These are phyloP conservation scores for Hebeloma cylindrosporum DNA, from an alignment of 768 basidiomycete genomes.

Conservation along the genomic window DNA sequence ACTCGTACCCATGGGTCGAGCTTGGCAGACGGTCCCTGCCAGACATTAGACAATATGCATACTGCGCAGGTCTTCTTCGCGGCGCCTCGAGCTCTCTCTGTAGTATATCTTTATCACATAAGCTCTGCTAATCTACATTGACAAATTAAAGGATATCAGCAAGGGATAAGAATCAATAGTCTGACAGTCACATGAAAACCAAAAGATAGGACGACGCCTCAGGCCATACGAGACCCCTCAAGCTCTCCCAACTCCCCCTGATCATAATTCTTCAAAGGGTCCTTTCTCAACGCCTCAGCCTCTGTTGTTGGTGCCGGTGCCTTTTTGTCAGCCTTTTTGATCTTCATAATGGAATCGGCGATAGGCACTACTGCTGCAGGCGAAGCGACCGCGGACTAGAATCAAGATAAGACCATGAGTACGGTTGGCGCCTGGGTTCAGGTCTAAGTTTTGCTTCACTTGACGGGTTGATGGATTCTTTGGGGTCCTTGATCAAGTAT, in stretches of 20 bases:
- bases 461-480: too few species aligned
- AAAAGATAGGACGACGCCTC: not conserved
- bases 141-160: slow-evolving; percentile 21
- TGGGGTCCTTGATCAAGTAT: too few species aligned
- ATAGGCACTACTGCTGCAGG: slow-evolving; percentile 33
- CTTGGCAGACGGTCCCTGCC: not conserved
- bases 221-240: slow-evolving; percentile 5
- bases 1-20: not conserved
- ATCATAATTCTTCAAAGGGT: slow-evolving; percentile 77
- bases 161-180: slow-evolving; percentile 7
- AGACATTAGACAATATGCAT: too few species aligned
- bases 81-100: too few species aligned
- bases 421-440: too few species aligned
- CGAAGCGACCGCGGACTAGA: slow-evolving; percentile 25
- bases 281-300: slow-evolving; percentile 75
- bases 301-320: slow-evolving; percentile 52
- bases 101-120: slow-evolving; percentile 17
- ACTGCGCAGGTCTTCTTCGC: too few species aligned
- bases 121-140: slow-evolving; percentile 19
- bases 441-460: too few species aligned
- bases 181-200: slow-evolving; percentile 2
- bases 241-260: slow-evolving; percentile 6
- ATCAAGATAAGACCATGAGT: not conserved
- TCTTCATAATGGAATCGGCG: slow-evolving; percentile 68
- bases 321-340: slow-evolving; percentile 48